Base-by-base conservation (phyloP, 371 early-diverging fungal species). In the Dipsacomyces acuminosporus region DNA sequence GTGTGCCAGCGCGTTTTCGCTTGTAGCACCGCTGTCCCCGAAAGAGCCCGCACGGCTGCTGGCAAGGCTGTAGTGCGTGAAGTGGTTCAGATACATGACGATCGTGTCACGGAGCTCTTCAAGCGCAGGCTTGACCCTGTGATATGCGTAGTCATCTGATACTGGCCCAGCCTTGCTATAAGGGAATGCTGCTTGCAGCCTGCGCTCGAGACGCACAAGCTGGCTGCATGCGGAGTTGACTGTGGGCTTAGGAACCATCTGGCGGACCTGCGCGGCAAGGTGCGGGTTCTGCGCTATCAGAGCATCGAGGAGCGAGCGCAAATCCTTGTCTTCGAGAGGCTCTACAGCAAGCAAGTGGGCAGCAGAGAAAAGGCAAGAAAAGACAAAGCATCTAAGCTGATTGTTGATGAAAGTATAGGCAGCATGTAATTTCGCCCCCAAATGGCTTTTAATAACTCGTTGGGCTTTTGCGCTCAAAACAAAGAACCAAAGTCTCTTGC, bases 191-290 rank as follows among this genome's bases (percentile, higher is more conserved):
- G 83, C 82, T 24, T 72, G 74, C 42, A 94, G 72, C 36, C 79
- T 78, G 59, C 84, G 84, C 58, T 91, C 86, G 46, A 89, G 72
- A 19, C 80, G 77, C 35, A 66, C 61, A 35, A 96, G 76, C 17
- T 84, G 82, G 35, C 74, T 63, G 36, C 82, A 74, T 0, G 87
- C 89, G n/a, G 89, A 83, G 34, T 75, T 72, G 45, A 95, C 78
- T 11, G 94, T 90, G 21, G 97, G 97, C 43, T 86, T 81, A 26
- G 95, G 95, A 35, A 94, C 80, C 55, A 88, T 79, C 7, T 79
- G 66, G 54, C 86, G 81, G 35, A 93, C 81, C 41, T 87, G 81
- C 18, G 78, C 66, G 44, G 82, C 81, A 19, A 93, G 75, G 15
- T 76, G 65, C 11, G 93, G 89, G 70, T 93, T 83, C 26, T 77